These are phyloP conservation scores for Fusarium guadeloupense DNA, from an alignment of 2,329 filamentous ascomycete species.

Conservation along the genomic window DNA sequence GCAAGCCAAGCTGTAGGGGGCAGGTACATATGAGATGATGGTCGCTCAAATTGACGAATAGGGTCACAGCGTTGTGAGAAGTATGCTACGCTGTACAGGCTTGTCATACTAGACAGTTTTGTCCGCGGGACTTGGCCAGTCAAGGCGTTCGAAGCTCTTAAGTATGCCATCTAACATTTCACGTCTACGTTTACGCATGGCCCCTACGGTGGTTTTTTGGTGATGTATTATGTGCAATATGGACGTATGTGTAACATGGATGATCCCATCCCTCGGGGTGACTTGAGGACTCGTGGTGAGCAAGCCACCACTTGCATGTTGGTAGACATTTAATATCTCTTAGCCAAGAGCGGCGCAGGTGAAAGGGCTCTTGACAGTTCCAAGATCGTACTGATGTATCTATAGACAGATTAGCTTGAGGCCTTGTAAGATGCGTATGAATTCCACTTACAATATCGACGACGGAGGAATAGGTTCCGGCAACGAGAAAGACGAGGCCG, in stretches of 20 bases:
- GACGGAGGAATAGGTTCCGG: constrained; percentile 26
- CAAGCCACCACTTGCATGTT: background rate
- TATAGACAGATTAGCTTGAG: background rate
- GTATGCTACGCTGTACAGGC: background rate
- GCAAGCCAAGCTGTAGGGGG: constrained; percentile 41
- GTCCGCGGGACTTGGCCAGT: background rate
- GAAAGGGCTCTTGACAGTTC: constrained; percentile 27
- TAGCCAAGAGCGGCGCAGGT: constrained; percentile 27
- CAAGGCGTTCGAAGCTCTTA: rapidly evolving
- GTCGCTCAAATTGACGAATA: too few relatives aligned
- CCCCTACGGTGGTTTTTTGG: constrained; percentile 36
- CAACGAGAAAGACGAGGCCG: constrained; percentile 30
- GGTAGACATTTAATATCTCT: background rate
- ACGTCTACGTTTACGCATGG: constrained; percentile 38
- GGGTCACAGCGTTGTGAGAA: background rate
- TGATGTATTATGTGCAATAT: constrained; percentile 35
- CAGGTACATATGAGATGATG: too few relatives aligned
- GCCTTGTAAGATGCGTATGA: rapidly evolving
- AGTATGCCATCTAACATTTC: constrained; percentile 7
- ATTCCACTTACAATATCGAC: constrained; percentile 23
- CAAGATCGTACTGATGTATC: constrained; percentile 29
- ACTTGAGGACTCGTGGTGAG: constrained; percentile 1
- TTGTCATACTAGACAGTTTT: background rate
- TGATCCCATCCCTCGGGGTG: constrained; percentile 18
- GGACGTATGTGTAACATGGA: constrained; percentile 30